These are phyloP conservation scores for Sarocladium brachiariae DNA, from an alignment of 2,329 filamentous ascomycete genomes.

Conservation along the genomic window DNA sequence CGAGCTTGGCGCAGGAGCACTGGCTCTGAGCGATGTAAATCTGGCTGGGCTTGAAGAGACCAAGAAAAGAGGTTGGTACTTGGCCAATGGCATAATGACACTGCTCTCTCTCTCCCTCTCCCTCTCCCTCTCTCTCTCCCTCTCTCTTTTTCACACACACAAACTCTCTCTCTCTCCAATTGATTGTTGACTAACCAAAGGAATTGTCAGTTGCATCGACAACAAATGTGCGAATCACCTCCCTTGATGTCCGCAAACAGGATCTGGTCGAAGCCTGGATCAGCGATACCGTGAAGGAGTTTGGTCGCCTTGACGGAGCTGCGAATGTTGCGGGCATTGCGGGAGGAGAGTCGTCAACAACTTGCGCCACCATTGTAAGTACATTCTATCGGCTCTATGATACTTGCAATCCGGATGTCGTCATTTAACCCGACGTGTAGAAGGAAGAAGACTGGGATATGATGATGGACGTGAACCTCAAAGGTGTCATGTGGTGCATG, in stretches of 20 bases:
- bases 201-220: background rate
- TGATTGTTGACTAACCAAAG: too few species aligned
- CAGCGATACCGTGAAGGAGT: conserved; percentile 22
- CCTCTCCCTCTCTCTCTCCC: too few species aligned
- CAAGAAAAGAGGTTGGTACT: background rate
- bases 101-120: too few species aligned
- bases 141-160: background rate
- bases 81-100: too few species aligned
- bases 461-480: conserved; percentile 36
- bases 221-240: background rate
- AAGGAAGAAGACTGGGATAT: conserved; percentile 32
- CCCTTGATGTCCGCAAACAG: conserved; percentile 13
- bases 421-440: too few species aligned
- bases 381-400: background rate
- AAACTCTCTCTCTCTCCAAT: too few species aligned
- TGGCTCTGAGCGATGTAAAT: background rate
- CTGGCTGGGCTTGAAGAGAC: background rate
- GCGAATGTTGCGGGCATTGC: conserved; percentile 30
- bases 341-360: conserved; percentile 13
- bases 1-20: background rate
- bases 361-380: conserved; percentile 24
- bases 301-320: conserved; percentile 33
- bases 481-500: conserved; percentile 43
- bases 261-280: conserved; percentile 19
- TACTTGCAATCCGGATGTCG: too few species aligned